These are phyloP conservation scores for Aristolochia fimbriata DNA, from an alignment of 164 flowering plant genomes.

Conservation along the genomic window DNA sequence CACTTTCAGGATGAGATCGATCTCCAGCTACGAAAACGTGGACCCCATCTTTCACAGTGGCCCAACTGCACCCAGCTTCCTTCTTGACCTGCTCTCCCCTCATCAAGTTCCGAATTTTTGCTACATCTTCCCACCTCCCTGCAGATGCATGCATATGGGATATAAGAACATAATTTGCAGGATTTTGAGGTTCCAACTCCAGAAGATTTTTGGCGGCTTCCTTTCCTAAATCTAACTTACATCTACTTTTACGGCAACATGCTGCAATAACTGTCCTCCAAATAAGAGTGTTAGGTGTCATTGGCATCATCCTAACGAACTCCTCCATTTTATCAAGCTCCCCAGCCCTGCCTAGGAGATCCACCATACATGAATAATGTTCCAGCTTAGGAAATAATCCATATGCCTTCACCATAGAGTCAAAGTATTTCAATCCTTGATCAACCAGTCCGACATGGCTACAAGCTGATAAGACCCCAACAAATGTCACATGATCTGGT, in stretches of 20 bases:
- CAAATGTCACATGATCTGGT: conserved; percentile 90
- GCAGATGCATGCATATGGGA: conserved; percentile 79
- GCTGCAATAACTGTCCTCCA: conserved; percentile 89
- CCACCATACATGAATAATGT: conserved; percentile 86
- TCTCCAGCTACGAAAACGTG: conserved; percentile 86
- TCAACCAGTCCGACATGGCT: conserved; percentile 77
- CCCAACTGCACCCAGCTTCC: conserved; percentile 95
- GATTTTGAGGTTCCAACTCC: conserved; percentile 78
- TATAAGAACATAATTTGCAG: conserved; percentile 69
- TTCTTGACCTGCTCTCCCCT: conserved; percentile 49
- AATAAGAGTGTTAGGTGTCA: conserved; percentile 54
- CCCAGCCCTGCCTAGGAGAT: conserved; percentile 79
- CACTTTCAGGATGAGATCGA: conserved; percentile 59
- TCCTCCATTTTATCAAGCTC: conserved; percentile 51
- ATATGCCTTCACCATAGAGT: conserved; percentile 51
- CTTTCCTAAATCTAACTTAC: conserved; percentile 44
- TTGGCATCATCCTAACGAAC: conserved; percentile 62
- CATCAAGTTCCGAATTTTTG: conserved; percentile 51
- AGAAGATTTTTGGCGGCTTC: conserved; percentile 64
- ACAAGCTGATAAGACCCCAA: conserved; percentile 93
- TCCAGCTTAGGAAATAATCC: conserved; percentile 59
- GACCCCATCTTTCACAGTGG: conserved; percentile 75
- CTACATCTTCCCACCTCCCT: conserved; percentile 68
- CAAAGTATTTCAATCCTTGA: conserved; percentile 58
- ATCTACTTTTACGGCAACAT: conserved; percentile 48